Evolutionary conservation across 176 grass and related monocot species (phyloP).

Genomic region (Ensete glaucum): DNA sequence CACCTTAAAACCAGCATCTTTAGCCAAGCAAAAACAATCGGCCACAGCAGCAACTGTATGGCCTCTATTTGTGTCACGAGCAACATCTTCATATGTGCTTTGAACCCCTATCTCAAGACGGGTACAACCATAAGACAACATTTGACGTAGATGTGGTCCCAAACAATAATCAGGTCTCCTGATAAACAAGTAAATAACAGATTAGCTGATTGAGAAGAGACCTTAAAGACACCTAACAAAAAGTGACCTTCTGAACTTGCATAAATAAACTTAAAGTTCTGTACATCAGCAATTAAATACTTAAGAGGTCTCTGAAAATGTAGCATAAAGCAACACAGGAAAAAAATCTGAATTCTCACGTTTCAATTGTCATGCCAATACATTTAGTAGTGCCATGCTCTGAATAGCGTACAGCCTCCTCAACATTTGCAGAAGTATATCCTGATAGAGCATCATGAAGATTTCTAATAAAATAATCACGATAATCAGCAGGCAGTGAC

Average conservation of each 20-base stretch:
- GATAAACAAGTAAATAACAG: slow-evolving; percentile 9
- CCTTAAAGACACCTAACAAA: background rate
- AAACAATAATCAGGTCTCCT: slow-evolving; percentile 99
- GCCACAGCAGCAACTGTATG: slow-evolving; percentile 95
- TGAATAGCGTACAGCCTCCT: slow-evolving; percentile 94
- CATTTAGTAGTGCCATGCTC: slow-evolving; percentile 90
- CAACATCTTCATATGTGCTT: slow-evolving; percentile 96
- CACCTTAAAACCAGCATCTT: slow-evolving; percentile 99
- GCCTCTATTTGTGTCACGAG: slow-evolving; percentile 89
- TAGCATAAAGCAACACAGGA: background rate
- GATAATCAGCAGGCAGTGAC: slow-evolving; percentile 84
- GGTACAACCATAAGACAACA: slow-evolving; percentile 94
- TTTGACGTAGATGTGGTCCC: slow-evolving; percentile 80
- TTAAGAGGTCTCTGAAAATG: slow-evolving; percentile 10
- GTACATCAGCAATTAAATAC: background rate
- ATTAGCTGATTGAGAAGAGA: background rate
- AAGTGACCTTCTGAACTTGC: background rate
- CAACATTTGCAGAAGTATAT: slow-evolving; percentile 93
- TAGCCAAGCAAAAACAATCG: slow-evolving; percentile 96
- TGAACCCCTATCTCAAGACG: slow-evolving; percentile 97
- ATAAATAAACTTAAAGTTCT: background rate
- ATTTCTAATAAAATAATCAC: slow-evolving; percentile 98
- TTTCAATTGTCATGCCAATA: slow-evolving; percentile 99
- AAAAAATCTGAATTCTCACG: slow-evolving; percentile 30
- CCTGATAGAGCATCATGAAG: slow-evolving; percentile 92